Percentiles rank a stretch among this genome's conserved stretches.
Conservation (phyloP, 106 monocot genomes). For the Cymbidium sinense region DNA sequence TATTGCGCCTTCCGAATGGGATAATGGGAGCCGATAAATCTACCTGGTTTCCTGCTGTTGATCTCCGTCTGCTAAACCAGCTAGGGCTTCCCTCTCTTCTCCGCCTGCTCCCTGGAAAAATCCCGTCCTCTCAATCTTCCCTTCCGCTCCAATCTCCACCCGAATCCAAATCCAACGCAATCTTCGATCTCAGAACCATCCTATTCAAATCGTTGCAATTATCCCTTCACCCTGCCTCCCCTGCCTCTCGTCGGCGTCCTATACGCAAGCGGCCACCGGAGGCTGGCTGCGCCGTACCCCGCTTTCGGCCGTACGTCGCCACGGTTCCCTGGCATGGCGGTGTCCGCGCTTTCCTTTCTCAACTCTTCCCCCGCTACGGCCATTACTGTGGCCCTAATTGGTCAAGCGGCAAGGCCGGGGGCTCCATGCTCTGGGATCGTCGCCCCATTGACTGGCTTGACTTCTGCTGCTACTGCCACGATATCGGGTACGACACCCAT, state of each 20-base stretch:
- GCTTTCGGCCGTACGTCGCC: slow-evolving; percentile 91
- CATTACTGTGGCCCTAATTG: slow-evolving; percentile 99
- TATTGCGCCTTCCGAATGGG: neutral
- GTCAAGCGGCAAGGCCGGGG: slow-evolving; percentile 95
- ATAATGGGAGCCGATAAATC: neutral
- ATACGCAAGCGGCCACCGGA: neutral
- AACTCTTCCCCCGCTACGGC: slow-evolving; percentile 88
- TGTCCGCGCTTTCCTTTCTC: slow-evolving; percentile 68
- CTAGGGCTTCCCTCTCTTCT: neutral
- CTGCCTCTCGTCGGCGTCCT: neutral
- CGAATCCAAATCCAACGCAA: neutral
- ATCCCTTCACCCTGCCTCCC: neutral
- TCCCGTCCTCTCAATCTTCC: neutral
- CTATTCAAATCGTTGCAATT: slow-evolving; percentile 5
- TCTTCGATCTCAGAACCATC: neutral
- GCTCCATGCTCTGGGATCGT: slow-evolving; percentile 82
- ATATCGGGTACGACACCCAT: slow-evolving; percentile 88
- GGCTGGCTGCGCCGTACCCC: slow-evolving; percentile 47
- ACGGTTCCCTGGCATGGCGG: slow-evolving; percentile 94
- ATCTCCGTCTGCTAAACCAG: neutral
- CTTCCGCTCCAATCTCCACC: neutral
- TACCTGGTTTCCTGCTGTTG: neutral
- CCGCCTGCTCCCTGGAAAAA: neutral
- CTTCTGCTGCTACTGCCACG: slow-evolving; percentile 97
- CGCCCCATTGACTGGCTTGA: slow-evolving; percentile 94